Evolutionary conservation across 129 eudicot genomes (phyloP).

Genomic region (Escallonia herrerae): DNA sequence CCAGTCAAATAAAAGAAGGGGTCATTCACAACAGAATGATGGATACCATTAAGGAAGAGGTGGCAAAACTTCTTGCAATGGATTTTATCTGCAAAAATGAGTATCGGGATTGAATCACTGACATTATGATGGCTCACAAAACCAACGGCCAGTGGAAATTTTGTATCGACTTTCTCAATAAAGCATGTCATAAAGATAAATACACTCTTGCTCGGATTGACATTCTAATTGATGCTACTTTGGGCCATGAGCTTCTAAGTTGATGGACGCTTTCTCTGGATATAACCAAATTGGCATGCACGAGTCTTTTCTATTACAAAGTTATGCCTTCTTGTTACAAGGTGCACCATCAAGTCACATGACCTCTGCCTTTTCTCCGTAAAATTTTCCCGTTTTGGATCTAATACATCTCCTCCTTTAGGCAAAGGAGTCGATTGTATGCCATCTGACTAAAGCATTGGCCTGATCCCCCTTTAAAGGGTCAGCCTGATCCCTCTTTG

Average conservation of each 20-base stretch:
- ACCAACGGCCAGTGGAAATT: not conserved
- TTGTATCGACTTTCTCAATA: not conserved
- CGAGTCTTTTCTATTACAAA: too few relatives aligned
- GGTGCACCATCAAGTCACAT: too few relatives aligned
- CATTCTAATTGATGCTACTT: not conserved
- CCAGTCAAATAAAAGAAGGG: not conserved
- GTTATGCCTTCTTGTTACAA: too few relatives aligned
- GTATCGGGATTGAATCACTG: too few relatives aligned
- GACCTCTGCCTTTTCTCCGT: too few relatives aligned
- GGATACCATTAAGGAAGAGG: not conserved
- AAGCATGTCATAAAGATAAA: not conserved
- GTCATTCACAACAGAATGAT: not conserved
- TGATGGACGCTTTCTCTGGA: not conserved
- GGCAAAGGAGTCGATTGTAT: too few relatives aligned
- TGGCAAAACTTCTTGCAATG: too few relatives aligned
- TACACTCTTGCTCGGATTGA: not conserved
- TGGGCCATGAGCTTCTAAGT: not conserved
- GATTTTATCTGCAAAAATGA: not conserved
- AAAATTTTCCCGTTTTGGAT: too few relatives aligned
- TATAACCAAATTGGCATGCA: not conserved
- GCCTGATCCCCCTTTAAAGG: too few relatives aligned
- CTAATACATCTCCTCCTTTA: too few relatives aligned
- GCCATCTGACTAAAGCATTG: too few relatives aligned
- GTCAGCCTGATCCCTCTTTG: too few relatives aligned
- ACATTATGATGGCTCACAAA: not conserved